Base-by-base conservation (phyloP, 2,329 filamentous ascomycete species). In the Coniochaeta pulveracea region DNA sequence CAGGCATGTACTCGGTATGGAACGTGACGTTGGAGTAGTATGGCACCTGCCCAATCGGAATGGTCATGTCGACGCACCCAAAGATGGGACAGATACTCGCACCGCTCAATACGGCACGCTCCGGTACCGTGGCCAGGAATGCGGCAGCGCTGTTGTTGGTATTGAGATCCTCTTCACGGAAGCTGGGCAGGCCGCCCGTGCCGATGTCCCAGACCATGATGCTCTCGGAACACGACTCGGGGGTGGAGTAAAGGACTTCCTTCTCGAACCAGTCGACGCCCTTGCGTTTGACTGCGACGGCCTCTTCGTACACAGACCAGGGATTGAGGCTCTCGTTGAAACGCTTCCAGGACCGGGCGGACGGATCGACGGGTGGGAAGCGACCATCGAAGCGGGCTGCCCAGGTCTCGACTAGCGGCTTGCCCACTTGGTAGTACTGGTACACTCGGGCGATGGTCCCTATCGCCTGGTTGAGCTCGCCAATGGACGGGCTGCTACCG, bases 141-240 rank as follows among this genome's bases (percentile, higher is more conserved):
- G 50, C 41, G 3, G 55, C 50, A 9, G 47, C 45, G 3, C 47
- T 45, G 15, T 42, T 46, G n/a, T 49, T 43, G 33, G 50, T 55
- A 12, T 46, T 41, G 6, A 58, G 46, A 15, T 47, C 46, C 8
- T 44, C 33, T 38, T 61, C 56, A 9, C 58, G 52, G 37, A 52
- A 61, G 5, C 51, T 55, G 3, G 58, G 57, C 12, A 57, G 33
- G 0, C 57, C 59, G 15, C 58, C 58, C 1, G 57, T 60, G 8
- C 59, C 58, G 33, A 61, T 57, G 39, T 61, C 59, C 40, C 56
- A 57, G 15, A 62, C 42, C 45, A 61, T 51, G 12, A 63, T 43
- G 22, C 46, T 49, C 33, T 61, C 56, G 5, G 56, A 58, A 37
- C 58, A 61, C 2, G 52, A 56, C 25, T 55, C 50, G 6, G 49